Base-by-base conservation (phyloP, 2,329 filamentous ascomycete genomes). In the Colletotrichum sp. region DNA sequence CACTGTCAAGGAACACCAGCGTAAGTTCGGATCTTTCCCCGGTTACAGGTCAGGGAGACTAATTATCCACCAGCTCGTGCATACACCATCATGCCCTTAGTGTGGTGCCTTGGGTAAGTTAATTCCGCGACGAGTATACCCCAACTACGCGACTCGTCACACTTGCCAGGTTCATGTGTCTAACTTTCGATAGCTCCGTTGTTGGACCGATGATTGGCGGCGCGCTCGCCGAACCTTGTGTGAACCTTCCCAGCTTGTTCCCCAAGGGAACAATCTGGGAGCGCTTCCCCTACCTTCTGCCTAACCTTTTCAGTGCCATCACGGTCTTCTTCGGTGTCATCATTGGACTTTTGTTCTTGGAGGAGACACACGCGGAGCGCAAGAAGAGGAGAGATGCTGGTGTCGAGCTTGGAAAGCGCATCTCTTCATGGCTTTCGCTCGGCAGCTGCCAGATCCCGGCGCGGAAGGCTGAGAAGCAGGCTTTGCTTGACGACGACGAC, bases 21-120 rank as follows among this genome's bases (percentile, higher is more conserved):
- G 94, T 95, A 85, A 85, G 94, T 87, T 70, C 36, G 44, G 27
- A 30, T 19, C 63, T 13, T 48, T 57, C 68, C 72, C 68, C 66
- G 39, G 63, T 48, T 65, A 70, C 74, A 71, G 61, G 30, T 61
- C 13, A 28, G 16, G 28, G 7, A 59, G 25, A 72, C 81, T 84
- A 79, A 87, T 80, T 61, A 59, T 66, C 70, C 69, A 74, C 19
- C 77, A 96, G 94, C 96, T 79, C 95, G 95, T 80, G 97, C 96
- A 66, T 99, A 98, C 86, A 95, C 96, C 15, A 96, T 98, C 79
- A 98, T 99, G 96, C 97, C 97, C 8, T 95, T 98, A 83, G 95
- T 98, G 30, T 99, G 97, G 97, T 98, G 96, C 83, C 90, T 99
- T 82, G 97, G 97, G 89, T 95, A 88, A 86, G 89, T 86, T 65